phyloP scores from a whole-genome alignment of 2,329 filamentous ascomycete species.

The Coniella vitis region DNA sequence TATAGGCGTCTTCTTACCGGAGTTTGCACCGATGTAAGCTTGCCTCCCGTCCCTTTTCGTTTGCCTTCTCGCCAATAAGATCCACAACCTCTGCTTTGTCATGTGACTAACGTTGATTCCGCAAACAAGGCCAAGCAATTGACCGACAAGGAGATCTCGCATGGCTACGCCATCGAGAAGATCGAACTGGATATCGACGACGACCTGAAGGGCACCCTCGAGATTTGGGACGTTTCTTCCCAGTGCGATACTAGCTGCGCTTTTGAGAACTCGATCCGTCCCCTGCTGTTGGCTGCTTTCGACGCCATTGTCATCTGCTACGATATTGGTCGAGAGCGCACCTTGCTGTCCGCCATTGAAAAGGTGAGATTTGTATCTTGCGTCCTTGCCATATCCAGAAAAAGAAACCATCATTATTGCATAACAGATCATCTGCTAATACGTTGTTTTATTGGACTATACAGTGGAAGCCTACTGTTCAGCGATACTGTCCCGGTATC shows the following conservation, averaged over 20 bases:
- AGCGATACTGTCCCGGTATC: conserved; percentile 31
- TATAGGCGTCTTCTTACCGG: neutral
- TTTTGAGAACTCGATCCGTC: conserved; percentile 4
- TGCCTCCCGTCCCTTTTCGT: no score
- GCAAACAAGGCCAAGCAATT: neutral
- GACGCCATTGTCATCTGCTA: conserved; percentile 34
- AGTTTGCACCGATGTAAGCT: neutral
- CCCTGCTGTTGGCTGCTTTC: conserved; percentile 19
- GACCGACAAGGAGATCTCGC: neutral
- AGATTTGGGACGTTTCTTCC: conserved; percentile 24
- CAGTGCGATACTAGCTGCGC: conserved; percentile 7
- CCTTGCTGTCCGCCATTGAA: conserved; percentile 21
- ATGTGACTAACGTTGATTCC: neutral
- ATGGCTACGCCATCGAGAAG: conserved; percentile 1
- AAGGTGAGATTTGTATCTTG: conserved; percentile 21
- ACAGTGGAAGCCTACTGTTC: conserved; percentile 22
- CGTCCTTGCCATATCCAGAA: neutral
- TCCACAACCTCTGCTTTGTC: no score
- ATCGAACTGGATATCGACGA: conserved; percentile 6
- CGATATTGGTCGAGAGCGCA: conserved; percentile 24
- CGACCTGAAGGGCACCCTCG: conserved; percentile 8
- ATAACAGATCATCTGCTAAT: no score
- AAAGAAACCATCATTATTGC: no score
- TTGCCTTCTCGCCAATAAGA: no score
- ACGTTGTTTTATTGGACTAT: conserved; percentile 5